Conservation (phyloP, 2,329 filamentous ascomycete species). For the Paraphoma sp. region DNA sequence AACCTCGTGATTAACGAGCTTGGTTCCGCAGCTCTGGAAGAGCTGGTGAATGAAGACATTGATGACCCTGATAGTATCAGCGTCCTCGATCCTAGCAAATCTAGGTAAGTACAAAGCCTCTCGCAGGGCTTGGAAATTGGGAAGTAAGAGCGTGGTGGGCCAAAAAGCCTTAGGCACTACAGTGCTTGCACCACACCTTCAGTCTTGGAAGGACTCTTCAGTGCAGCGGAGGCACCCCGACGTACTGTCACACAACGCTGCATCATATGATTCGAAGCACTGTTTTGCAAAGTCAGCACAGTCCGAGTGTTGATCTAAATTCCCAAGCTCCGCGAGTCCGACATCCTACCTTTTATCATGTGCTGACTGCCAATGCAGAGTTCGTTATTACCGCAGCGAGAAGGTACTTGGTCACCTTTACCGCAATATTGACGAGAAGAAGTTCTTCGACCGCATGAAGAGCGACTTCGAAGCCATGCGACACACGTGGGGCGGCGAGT, state of each 20-base stretch:
- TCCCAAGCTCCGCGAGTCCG: no score
- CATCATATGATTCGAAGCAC: no score
- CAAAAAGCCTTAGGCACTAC: no score
- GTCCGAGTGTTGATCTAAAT: no score
- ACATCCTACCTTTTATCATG: neutral
- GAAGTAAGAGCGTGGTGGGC: no score
- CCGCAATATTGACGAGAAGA: conserved; percentile 73
- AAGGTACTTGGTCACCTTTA: conserved; percentile 76
- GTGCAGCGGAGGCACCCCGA: no score
- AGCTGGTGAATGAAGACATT: conserved; percentile 35
- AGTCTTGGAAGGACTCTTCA: no score
- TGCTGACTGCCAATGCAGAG: conserved; percentile 33
- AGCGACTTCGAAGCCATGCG: conserved; percentile 17
- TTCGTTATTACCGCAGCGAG: conserved; percentile 68
- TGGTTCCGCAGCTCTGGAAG: conserved; percentile 29
- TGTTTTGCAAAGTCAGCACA: no score
- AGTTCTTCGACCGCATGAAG: conserved; percentile 58
- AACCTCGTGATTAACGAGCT: conserved; percentile 42
- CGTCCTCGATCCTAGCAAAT: conserved; percentile 52
- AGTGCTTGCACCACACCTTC: no score
- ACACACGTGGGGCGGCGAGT: conserved; percentile 7
- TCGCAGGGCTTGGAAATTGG: no score
- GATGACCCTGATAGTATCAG: conserved; percentile 45
- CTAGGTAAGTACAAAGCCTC: conserved; percentile 26
- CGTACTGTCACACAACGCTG: no score